Conservation (phyloP, 306 rosid genomes). For the Sicyos edulis region DNA sequence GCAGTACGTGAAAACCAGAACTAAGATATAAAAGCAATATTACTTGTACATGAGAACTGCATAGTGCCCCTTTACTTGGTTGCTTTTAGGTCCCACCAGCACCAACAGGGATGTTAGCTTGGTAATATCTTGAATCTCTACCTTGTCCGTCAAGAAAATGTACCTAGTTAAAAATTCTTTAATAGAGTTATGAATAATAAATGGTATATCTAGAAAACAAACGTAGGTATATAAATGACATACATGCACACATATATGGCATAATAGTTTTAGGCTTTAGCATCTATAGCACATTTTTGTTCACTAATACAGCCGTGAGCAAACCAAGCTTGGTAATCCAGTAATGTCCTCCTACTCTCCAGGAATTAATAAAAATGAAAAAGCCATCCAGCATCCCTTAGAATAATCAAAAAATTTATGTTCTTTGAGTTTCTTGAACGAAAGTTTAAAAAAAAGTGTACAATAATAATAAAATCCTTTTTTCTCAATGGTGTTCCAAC, state of each 20-base stretch:
- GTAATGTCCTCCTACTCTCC: neutral
- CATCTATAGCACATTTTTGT: neutral
- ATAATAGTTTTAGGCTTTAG: neutral
- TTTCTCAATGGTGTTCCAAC: neutral
- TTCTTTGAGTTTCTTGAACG: neutral
- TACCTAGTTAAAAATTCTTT: constrained; percentile 40
- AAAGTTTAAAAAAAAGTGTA: neutral
- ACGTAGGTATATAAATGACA: neutral
- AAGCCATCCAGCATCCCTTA: neutral
- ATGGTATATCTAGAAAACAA: neutral
- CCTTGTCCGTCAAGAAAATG: constrained; percentile 81
- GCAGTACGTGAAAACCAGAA: constrained; percentile 21
- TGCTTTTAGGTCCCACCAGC: constrained; percentile 82
- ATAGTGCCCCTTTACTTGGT: constrained; percentile 50
- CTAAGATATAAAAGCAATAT: constrained; percentile 1
- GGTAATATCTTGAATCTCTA: constrained; percentile 82
- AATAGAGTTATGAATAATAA: neutral
- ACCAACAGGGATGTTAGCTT: constrained; percentile 73
- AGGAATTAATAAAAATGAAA: neutral
- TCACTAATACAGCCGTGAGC: neutral
- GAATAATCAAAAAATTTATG: neutral
- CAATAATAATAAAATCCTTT: neutral
- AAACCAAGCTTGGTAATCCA: neutral
- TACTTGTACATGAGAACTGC: constrained; percentile 13
- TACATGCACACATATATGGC: neutral